Conservation (phyloP, 306 rosid genomes). For the Hippophae tibetana region DNA sequence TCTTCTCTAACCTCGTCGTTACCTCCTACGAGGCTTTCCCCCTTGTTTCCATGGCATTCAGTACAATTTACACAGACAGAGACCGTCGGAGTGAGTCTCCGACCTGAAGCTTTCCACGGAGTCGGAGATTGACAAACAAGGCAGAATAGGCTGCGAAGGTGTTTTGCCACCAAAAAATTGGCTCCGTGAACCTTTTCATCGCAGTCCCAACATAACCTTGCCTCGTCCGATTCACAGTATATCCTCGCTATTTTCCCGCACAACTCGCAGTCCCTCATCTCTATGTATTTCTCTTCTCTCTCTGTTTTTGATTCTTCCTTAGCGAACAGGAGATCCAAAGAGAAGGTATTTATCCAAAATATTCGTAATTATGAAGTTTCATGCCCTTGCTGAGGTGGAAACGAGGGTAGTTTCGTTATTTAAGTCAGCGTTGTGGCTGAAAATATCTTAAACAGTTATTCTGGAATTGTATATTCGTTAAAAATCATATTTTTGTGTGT, state of each 20-base stretch:
- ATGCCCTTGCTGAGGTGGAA: no score
- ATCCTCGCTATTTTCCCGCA: constrained; percentile 36
- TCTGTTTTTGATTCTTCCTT: not conserved
- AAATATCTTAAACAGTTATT: no score
- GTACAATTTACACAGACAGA: constrained; percentile 39
- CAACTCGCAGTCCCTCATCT: constrained; percentile 35
- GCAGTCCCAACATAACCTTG: constrained; percentile 48
- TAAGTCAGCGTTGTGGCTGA: no score
- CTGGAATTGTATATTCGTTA: no score
- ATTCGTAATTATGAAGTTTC: no score
- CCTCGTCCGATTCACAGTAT: constrained; percentile 48
- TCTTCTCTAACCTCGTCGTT: constrained; percentile 8
- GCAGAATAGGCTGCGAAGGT: constrained; percentile 37
- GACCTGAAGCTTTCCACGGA: constrained; percentile 41
- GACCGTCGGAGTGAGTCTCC: constrained; percentile 38
- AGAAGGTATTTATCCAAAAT: no score
- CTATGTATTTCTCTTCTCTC: no score
- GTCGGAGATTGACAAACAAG: constrained; percentile 33
- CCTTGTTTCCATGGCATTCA: constrained; percentile 2
- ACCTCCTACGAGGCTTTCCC: constrained; percentile 5
- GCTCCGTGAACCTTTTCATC: constrained; percentile 52
- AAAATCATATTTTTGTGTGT: no score
- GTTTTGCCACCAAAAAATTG: constrained; percentile 48
- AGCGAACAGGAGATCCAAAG: no score
- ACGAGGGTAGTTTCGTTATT: no score